Percentiles rank a stretch among this genome's conserved stretches.
Evolutionary conservation across 495 filamentous ascomycete genomes (phyloP).

Genomic region (Aspergillus funiculosus): DNA sequence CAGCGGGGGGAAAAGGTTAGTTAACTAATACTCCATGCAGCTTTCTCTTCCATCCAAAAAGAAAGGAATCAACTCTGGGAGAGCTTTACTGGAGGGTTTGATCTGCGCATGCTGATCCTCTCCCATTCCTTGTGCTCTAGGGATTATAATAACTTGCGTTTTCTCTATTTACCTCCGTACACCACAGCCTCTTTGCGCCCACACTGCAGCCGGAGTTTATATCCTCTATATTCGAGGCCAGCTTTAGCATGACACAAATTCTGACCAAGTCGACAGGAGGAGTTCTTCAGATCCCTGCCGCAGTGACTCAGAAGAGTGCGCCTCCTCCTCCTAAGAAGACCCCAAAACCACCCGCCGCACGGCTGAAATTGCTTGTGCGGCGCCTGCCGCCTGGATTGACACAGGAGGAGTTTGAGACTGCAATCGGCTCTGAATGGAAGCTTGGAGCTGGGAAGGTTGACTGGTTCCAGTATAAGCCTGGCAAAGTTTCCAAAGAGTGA

Average conservation of each 20-base stretch:
- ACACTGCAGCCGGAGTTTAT: neutral
- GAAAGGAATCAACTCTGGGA: no score
- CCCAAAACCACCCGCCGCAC: slow-evolving; percentile 54
- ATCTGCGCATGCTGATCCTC: no score
- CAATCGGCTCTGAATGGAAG: slow-evolving; percentile 80
- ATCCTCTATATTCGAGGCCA: neutral
- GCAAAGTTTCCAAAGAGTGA: slow-evolving; percentile 86
- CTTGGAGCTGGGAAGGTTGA: slow-evolving; percentile 72
- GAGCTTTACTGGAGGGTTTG: no score
- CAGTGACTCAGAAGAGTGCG: slow-evolving; percentile 53
- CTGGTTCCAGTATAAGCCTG: slow-evolving; percentile 70
- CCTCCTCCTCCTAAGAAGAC: slow-evolving; percentile 39
- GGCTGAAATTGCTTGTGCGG: slow-evolving; percentile 80
- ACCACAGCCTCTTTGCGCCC: neutral
- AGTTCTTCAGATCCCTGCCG: slow-evolving; percentile 54
- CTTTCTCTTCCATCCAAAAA: neutral
- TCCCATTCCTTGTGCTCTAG: neutral
- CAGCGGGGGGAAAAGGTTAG: slow-evolving; percentile 13
- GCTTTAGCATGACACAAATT: slow-evolving; percentile 30
- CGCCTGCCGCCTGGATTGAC: slow-evolving; percentile 82
- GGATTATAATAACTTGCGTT: no score
- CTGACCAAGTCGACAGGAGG: slow-evolving; percentile 45
- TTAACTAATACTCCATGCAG: neutral
- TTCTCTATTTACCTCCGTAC: neutral
- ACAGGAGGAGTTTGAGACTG: slow-evolving; percentile 65